Conservation (phyloP, 139 green algal species). For the Diplosphaera chodatii region DNA sequence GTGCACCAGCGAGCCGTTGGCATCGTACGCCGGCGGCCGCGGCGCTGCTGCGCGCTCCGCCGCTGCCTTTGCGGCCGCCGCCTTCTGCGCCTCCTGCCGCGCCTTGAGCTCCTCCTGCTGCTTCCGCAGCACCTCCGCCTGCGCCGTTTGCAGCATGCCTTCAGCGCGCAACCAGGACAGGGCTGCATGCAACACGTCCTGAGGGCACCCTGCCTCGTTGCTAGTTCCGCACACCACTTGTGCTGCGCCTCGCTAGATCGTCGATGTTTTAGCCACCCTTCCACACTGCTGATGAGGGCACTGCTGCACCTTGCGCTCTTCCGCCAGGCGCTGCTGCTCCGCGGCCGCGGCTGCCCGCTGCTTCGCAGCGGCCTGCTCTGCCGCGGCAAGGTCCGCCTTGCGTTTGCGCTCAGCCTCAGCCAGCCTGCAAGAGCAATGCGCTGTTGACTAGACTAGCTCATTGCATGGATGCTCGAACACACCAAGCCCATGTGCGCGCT, state of each 20-base stretch:
- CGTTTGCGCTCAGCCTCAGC: not conserved
- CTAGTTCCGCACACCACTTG: too few relatives aligned
- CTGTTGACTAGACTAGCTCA: too few relatives aligned
- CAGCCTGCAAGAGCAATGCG: not conserved
- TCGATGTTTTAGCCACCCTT: too few relatives aligned
- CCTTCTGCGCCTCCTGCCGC: not conserved
- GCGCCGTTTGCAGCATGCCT: too few relatives aligned
- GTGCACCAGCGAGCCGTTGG: not conserved
- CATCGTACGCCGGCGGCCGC: not conserved
- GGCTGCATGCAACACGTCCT: too few relatives aligned
- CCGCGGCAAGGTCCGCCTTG: not conserved
- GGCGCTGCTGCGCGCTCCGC: not conserved
- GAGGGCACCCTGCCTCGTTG: too few relatives aligned
- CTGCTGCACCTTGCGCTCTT: not conserved
- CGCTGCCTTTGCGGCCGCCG: not conserved
- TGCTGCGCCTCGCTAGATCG: too few relatives aligned
- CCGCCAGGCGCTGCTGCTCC: not conserved
- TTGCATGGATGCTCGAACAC: too few relatives aligned
- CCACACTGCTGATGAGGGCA: too few relatives aligned
- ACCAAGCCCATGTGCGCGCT: too few relatives aligned
- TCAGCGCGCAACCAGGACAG: too few relatives aligned
- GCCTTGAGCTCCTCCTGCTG: not conserved
- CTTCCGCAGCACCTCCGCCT: constrained; percentile 3
- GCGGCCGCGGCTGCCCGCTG: not conserved
- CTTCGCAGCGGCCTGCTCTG: not conserved